Evolutionary conservation across 768 basidiomycete genomes (phyloP).

Genomic region (Tricholoma hemisulphureum): DNA sequence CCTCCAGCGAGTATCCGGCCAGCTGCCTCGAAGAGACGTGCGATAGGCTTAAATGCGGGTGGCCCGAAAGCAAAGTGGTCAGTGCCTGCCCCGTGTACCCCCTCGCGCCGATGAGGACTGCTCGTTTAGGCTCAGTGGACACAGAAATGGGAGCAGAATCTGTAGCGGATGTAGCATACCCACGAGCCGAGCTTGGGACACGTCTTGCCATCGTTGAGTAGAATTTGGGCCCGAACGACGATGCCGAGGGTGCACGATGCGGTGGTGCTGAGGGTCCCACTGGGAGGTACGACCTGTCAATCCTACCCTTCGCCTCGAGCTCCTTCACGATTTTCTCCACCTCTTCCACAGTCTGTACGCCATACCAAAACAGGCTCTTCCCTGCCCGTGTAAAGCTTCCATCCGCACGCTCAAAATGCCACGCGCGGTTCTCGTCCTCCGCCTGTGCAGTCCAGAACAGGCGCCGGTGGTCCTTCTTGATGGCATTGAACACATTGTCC

Average conservation of each 20-base stretch:
- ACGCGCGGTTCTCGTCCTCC: constrained; percentile 94
- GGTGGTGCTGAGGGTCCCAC: constrained; percentile 73
- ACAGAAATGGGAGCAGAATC: constrained; percentile 17
- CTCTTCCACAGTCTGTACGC: constrained; percentile 85
- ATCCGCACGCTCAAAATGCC: constrained; percentile 99
- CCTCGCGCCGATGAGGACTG: constrained; percentile 94
- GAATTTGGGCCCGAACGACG: constrained; percentile 44
- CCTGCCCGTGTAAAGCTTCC: constrained; percentile 96
- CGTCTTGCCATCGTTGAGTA: constrained; percentile 60
- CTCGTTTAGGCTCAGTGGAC: constrained; percentile 71
- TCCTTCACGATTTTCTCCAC: constrained; percentile 81
- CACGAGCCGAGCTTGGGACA: constrained; percentile 54
- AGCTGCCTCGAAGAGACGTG: constrained; percentile 97
- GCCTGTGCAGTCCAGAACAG: constrained; percentile 98
- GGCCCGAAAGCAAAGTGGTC: constrained; percentile 79
- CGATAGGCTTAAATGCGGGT: constrained; percentile 86
- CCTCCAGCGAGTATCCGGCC: constrained; percentile 73
- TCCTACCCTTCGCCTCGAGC: constrained; percentile 76
- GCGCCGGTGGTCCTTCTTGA: constrained; percentile 90
- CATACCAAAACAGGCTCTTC: constrained; percentile 96
- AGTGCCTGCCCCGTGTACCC: constrained; percentile 95
- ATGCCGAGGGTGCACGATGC: constrained; percentile 36
- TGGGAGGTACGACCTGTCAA: constrained; percentile 88
- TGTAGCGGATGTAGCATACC: constrained; percentile 74
- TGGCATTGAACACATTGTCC: constrained; percentile 96